Evolutionary conservation across 2,329 filamentous ascomycete species (phyloP).

Genomic region (Pezicula carpinea): DNA sequence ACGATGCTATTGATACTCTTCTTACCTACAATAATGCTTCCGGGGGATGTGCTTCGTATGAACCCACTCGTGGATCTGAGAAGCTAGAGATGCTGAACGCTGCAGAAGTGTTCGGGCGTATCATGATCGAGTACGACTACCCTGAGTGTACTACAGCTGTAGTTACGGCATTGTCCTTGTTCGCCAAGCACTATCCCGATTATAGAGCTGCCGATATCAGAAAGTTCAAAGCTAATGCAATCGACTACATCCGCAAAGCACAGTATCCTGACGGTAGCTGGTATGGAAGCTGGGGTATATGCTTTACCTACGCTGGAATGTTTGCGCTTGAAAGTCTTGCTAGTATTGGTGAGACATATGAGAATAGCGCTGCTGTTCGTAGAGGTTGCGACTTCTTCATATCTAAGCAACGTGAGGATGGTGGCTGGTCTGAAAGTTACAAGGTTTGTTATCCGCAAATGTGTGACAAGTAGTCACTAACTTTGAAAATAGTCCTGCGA

Average conservation of each 20-base stretch:
- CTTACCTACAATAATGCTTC: constrained; percentile 84
- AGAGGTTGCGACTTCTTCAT: constrained; percentile 83
- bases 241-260: constrained; percentile 75
- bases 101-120: constrained; percentile 91
- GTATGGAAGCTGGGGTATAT: constrained; percentile 98
- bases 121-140: constrained; percentile 99
- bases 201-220: constrained; percentile 76
- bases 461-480: constrained; percentile 10
- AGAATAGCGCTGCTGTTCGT: constrained; percentile 64
- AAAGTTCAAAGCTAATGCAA: constrained; percentile 65
- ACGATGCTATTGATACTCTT: constrained; percentile 85
- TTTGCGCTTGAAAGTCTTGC: constrained; percentile 87
- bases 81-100: constrained; percentile 85
- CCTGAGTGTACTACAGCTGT: constrained; percentile 96
- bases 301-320: constrained; percentile 96
- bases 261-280: constrained; percentile 84
- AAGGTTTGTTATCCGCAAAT: constrained; percentile 39
- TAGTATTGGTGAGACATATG: constrained; percentile 76
- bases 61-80: constrained; percentile 72
- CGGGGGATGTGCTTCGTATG: constrained; percentile 88
- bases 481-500: constrained; percentile 61
- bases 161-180: constrained; percentile 80
- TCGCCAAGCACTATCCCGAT: constrained; percentile 73
- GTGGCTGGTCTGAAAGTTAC: constrained; percentile 97
- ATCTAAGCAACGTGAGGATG: constrained; percentile 78